Percentiles rank a stretch among this genome's conserved stretches.
Conservation (phyloP, 2,329 filamentous ascomycete genomes). For the Domatiomyces globalis region DNA sequence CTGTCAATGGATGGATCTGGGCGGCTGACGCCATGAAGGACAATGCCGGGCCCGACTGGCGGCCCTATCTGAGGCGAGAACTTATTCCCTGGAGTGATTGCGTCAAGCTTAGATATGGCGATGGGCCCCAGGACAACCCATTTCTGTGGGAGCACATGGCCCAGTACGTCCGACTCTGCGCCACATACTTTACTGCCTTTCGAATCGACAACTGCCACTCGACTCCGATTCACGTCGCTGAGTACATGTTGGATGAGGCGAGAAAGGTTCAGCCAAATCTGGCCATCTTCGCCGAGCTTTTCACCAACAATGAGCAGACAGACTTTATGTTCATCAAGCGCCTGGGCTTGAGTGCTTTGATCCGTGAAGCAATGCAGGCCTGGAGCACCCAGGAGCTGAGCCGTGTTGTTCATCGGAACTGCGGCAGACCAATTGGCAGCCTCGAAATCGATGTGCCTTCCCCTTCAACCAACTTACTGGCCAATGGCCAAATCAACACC, state of each 20-base stretch:
- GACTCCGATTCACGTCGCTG: slow-evolving; percentile 83
- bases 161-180: slow-evolving; percentile 77
- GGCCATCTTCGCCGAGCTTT: slow-evolving; percentile 87
- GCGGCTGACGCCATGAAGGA: slow-evolving; percentile 87
- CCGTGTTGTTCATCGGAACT: slow-evolving; percentile 81
- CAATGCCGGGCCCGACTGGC: slow-evolving; percentile 77
- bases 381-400: slow-evolving; percentile 93
- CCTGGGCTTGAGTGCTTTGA: slow-evolving; percentile 77
- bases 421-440: slow-evolving; percentile 86
- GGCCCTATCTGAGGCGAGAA: slow-evolving; percentile 87
- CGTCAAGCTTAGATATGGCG: slow-evolving; percentile 87
- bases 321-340: slow-evolving; percentile 93
- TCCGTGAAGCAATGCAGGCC: slow-evolving; percentile 95
- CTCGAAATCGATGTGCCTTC: slow-evolving; percentile 64
- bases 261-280: slow-evolving; percentile 72
- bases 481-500: slow-evolving; percentile 18
- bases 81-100: slow-evolving; percentile 98
- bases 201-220: slow-evolving; percentile 98
- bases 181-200: slow-evolving; percentile 88
- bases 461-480: slow-evolving; percentile 19
- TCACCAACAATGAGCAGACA: slow-evolving; percentile 88
- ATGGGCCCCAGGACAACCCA: slow-evolving; percentile 66
- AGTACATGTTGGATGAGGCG: slow-evolving; percentile 91
- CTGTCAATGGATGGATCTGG: slow-evolving; percentile 99
- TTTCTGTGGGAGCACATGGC: slow-evolving; percentile 96